Percentiles rank a stretch among this genome's conserved stretches.
Evolutionary conservation across 176 grass and related monocot genomes (phyloP).

Genomic region (Dendrocalamus sinicus): DNA sequence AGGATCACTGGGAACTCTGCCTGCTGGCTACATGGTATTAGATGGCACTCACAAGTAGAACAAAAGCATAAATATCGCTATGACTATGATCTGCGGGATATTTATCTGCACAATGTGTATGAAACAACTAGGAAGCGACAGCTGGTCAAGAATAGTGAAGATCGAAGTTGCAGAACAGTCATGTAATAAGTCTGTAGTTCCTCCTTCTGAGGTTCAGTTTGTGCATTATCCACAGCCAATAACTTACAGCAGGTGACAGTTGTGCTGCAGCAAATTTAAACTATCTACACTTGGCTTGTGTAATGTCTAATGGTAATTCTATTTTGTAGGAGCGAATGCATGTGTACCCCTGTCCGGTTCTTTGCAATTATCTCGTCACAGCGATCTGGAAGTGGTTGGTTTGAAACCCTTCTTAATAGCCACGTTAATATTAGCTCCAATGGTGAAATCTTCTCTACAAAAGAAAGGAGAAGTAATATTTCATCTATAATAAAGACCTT

Average conservation of each 20-base stretch:
- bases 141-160: conserved; percentile 65
- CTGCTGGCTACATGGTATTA: no score
- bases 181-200: conserved; percentile 55
- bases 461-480: conserved; percentile 81
- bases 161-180: conserved; percentile 52
- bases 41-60: no score
- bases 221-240: conserved; percentile 75
- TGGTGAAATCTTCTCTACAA: conserved; percentile 86
- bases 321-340: conserved; percentile 73
- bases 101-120: conserved; percentile 79
- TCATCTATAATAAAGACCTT: conserved; percentile 77
- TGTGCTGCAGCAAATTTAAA: conserved; percentile 11
- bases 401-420: conserved; percentile 93
- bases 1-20: no score
- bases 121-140: conserved; percentile 68
- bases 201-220: conserved; percentile 54
- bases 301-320: conserved; percentile 42
- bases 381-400: conserved; percentile 94
- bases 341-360: conserved; percentile 70
- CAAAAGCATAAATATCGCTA: no score
- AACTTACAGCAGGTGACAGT: conserved; percentile 68
- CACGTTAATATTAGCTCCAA: conserved; percentile 91
- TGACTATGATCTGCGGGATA: conserved; percentile 75
- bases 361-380: conserved; percentile 88
- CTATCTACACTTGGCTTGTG: conserved; percentile 29